Evolutionary conservation across 2,329 filamentous ascomycete genomes (phyloP).

Genomic region (Penicillium sp.): DNA sequence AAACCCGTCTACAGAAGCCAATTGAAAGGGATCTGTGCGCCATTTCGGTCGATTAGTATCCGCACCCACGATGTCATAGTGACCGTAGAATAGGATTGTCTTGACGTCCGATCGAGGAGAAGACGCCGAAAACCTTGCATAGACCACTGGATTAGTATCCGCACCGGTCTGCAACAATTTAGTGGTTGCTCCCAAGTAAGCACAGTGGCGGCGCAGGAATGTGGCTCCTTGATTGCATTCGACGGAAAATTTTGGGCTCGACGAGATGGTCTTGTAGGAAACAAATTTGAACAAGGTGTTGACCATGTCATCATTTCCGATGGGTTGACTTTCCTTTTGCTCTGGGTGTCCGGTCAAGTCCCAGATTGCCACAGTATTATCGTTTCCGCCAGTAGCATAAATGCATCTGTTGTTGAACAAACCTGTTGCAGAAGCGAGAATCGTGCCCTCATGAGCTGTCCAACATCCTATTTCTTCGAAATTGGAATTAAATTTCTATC

Average conservation of each 20-base stretch:
- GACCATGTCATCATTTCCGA: constrained; percentile 59
- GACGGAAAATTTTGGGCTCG: constrained; percentile 76
- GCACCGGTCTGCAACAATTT: constrained; percentile 83
- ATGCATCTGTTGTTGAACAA: constrained; percentile 68
- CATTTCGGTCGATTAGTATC: constrained; percentile 79
- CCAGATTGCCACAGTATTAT: constrained; percentile 87
- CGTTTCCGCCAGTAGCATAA: constrained; percentile 93
- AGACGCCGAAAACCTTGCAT: constrained; percentile 80
- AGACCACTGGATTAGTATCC: constrained; percentile 84
- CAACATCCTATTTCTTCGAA: constrained; percentile 76
- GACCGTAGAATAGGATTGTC: constrained; percentile 92
- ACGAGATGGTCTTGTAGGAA: constrained; percentile 86
- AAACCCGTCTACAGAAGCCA: constrained; percentile 86
- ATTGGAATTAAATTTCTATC: constrained; percentile 69
- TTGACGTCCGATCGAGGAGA: constrained; percentile 63
- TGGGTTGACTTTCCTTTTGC: constrained; percentile 45
- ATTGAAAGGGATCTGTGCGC: constrained; percentile 82
- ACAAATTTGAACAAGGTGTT: constrained; percentile 81
- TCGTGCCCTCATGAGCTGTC: constrained; percentile 80
- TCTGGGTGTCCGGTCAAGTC: constrained; percentile 60
- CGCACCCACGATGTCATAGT: constrained; percentile 94
- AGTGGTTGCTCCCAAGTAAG: constrained; percentile 82
- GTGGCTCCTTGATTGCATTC: constrained; percentile 92
- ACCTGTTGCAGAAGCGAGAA: constrained; percentile 77
- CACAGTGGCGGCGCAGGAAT: constrained; percentile 85